Conservation (phyloP, 345 rosid species). For the Syzygium oleosum region DNA sequence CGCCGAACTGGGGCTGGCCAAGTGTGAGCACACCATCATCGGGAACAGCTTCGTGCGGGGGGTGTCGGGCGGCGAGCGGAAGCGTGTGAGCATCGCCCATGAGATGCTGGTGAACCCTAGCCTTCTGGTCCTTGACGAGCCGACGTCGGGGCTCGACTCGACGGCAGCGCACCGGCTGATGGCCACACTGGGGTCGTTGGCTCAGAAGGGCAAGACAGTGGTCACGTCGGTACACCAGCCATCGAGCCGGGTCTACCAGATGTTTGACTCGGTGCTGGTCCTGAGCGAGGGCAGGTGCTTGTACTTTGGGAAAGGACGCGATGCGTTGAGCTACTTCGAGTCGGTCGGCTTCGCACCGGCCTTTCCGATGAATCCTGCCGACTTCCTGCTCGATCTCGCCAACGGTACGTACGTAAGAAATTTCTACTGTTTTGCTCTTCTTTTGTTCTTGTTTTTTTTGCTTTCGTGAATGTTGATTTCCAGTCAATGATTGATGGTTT, state of each 20-base stretch:
- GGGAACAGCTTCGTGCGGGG: conserved; percentile 84
- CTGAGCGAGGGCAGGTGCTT: conserved; percentile 70
- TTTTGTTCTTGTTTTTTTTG: not conserved
- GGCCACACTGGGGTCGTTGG: conserved; percentile 43
- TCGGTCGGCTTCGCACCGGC: conserved; percentile 84
- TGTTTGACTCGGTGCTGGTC: conserved; percentile 69
- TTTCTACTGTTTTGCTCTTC: not conserved
- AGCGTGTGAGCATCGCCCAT: conserved; percentile 77
- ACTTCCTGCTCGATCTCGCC: conserved; percentile 95
- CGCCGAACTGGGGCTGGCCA: conserved; percentile 63
- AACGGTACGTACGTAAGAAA: conserved; percentile 54
- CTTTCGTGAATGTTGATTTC: not conserved
- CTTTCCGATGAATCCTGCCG: conserved; percentile 96
- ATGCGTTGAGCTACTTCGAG: conserved; percentile 57
- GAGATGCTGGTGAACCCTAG: conserved; percentile 87
- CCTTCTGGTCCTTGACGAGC: conserved; percentile 78
- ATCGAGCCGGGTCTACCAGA: conserved; percentile 75
- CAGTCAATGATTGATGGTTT: not conserved
- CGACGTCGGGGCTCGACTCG: conserved; percentile 90
- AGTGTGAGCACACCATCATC: conserved; percentile 73
- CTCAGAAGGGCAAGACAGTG: conserved; percentile 64
- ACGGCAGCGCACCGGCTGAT: conserved; percentile 83
- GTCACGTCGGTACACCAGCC: conserved; percentile 92
- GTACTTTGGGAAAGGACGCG: conserved; percentile 72
- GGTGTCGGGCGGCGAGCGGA: conserved; percentile 86